These are phyloP conservation scores for Gymnopilus dilepis DNA, from an alignment of 768 basidiomycete genomes.

Conservation along the genomic window DNA sequence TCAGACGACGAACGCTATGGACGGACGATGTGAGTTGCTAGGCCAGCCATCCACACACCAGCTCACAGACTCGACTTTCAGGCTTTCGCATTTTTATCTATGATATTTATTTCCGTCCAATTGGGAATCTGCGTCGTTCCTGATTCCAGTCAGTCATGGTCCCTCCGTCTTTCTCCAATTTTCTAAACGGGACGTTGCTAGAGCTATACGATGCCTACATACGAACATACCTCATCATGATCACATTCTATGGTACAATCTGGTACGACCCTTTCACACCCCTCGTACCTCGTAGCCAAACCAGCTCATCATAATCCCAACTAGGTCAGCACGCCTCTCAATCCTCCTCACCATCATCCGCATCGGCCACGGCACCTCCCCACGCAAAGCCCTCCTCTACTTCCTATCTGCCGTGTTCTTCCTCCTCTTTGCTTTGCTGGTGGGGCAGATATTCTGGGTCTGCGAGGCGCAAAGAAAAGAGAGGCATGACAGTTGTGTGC, in stretches of 20 bases:
- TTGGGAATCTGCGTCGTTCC: neutral
- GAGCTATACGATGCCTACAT: constrained; percentile 5
- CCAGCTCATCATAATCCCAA: neutral
- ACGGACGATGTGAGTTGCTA: constrained; percentile 43
- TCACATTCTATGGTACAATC: constrained; percentile 43
- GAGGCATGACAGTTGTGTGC: constrained; percentile 35
- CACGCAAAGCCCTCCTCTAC: constrained; percentile 30
- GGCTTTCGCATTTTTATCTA: constrained; percentile 37
- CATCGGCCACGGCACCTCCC: constrained; percentile 45
- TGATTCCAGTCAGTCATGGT: neutral
- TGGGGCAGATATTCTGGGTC: constrained; percentile 51
- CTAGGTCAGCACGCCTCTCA: constrained; percentile 53
- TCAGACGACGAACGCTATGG: constrained; percentile 38
- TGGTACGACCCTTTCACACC: constrained; percentile 40
- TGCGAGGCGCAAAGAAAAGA: constrained; percentile 49
- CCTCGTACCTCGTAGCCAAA: neutral
- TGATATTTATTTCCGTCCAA: constrained; percentile 28
- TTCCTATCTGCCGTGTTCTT: constrained; percentile 38
- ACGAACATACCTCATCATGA: constrained; percentile 42
- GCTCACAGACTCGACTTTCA: constrained; percentile 9
- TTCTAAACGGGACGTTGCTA: too few relatives aligned
- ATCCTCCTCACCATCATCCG: constrained; percentile 62
- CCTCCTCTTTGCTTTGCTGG: constrained; percentile 39
- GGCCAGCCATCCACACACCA: neutral
- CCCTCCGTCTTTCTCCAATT: neutral